Percentiles rank a stretch among this genome's conserved stretches.
These are phyloP conservation scores for Verticillium isaacii DNA, from an alignment of 2,329 filamentous ascomycete genomes.

Conservation along the genomic window DNA sequence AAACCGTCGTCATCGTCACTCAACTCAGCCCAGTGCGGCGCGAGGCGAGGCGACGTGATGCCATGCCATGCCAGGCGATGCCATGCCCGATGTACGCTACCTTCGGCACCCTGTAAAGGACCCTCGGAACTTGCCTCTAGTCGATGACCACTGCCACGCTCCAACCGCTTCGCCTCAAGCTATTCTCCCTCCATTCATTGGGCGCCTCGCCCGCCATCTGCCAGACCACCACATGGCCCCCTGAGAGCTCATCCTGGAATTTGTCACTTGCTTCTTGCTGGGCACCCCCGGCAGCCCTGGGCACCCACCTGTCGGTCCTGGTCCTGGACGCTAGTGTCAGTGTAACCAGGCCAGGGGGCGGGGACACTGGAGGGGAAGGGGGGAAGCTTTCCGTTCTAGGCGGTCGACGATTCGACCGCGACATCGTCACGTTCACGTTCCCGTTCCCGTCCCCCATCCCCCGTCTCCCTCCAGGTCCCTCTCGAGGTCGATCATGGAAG, in stretches of 20 bases:
- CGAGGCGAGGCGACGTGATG: too few species aligned
- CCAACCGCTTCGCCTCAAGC: neutral
- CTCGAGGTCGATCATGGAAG: neutral
- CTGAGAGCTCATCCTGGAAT: neutral
- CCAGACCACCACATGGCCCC: neutral
- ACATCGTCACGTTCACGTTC: neutral
- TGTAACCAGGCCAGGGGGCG: neutral
- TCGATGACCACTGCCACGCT: neutral
- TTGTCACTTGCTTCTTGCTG: neutral
- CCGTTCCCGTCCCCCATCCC: neutral
- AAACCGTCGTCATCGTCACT: neutral
- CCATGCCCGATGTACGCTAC: neutral
- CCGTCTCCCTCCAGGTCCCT: neutral
- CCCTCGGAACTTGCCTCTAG: neutral
- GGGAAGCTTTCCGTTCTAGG: neutral
- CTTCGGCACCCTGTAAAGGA: neutral
- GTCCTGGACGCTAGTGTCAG: neutral
- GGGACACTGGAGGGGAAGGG: neutral
- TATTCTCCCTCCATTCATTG: neutral
- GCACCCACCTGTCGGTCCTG: neutral
- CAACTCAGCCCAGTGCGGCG: neutral
- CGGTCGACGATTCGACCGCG: neutral
- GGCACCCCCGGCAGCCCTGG: neutral
- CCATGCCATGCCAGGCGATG: neutral
- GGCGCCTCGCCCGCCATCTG: neutral